Evolutionary conservation across 768 basidiomycete genomes (phyloP), one percentile per base, ranked within the genome.

Genomic region (Boletus huronensis): DNA sequence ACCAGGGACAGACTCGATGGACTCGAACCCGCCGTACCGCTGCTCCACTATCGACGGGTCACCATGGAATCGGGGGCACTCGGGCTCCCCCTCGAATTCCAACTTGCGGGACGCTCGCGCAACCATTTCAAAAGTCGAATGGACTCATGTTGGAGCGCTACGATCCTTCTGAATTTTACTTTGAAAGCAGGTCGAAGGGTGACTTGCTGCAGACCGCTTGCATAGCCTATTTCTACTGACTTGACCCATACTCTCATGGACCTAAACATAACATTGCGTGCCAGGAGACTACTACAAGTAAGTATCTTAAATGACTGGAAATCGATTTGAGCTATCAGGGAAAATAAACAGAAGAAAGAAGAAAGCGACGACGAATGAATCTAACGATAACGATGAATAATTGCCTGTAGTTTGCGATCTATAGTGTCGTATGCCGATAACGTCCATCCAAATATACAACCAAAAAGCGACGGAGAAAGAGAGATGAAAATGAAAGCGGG

Each of bases 241-340:
- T 41, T 26, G 39, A 21, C 7, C 11, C 6, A 3, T 25, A 2
- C n/a, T 21, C 8, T 29, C 44, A 31, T 26, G 6, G 44, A 11
- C 23, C 3, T 23, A 6, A 3, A 23, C 8, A 11, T 16, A 48
- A 39, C 29, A 5, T 21, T 25, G 13, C 36, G n/a, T 23, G 21
- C 16, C 9, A 14, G 4, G 11, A 38, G 16, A 45, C 28, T 29
- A 54, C 17, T 45, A 13, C n/a, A n/a, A 19, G 36, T n/a, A 11
- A 58, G 57, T 58, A 48, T 16, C 7, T 28, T 48, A 36, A 11
- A 31, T 38, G 31, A 42, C 41, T 23, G 28, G 14, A 53, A 44
- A 38, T 38, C 36, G 0, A 36, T 17, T 10, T 35, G 42, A 41
- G 11, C 23, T 23, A 44, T 26, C n/a, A 41, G 34, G 9, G 11